Conservation (phyloP, 1,139 yeast genomes). For the Yamadazyma songkhlaensis region DNA sequence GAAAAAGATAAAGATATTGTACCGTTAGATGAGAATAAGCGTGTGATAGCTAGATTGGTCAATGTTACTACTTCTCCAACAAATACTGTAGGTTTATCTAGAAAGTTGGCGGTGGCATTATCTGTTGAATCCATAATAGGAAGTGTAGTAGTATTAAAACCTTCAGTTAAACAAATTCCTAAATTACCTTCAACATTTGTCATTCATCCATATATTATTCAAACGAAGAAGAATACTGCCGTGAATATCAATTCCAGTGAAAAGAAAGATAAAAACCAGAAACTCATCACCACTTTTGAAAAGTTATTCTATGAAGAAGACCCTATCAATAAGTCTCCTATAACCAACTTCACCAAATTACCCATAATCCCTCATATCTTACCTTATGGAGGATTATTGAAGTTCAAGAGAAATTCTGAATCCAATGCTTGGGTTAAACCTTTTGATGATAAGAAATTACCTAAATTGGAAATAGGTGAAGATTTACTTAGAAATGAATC, state of each 20-base stretch:
- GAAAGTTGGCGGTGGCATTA: constrained; percentile 56
- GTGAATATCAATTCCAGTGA: constrained; percentile 27
- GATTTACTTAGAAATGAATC: constrained; percentile 53
- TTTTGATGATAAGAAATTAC: constrained; percentile 22
- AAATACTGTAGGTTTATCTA: constrained; percentile 56
- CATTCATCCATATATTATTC: constrained; percentile 58
- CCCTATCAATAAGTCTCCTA: constrained; percentile 23
- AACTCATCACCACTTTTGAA: constrained; percentile 13
- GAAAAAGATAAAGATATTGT: constrained; percentile 9
- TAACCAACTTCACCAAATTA: constrained; percentile 47
- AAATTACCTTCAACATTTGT: constrained; percentile 42
- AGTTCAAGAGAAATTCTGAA: constrained; percentile 46
- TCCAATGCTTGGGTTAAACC: constrained; percentile 46
- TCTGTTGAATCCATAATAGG: constrained; percentile 53
- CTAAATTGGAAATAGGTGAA: constrained; percentile 49
- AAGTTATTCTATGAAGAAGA: constrained; percentile 13
- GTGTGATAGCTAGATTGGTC: constrained; percentile 55
- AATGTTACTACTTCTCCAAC: constrained; percentile 34
- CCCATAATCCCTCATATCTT: constrained; percentile 49
- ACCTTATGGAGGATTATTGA: constrained; percentile 63
- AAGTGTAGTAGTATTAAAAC: constrained; percentile 50
- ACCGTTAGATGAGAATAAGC: constrained; percentile 34
- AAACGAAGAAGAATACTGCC: constrained; percentile 28
- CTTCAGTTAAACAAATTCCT: constrained; percentile 39
- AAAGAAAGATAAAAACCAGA: constrained; percentile 26